phyloP scores from a whole-genome alignment of 1,284 basidiomycete species.

The Pseudozyma flocculosa region DNA sequence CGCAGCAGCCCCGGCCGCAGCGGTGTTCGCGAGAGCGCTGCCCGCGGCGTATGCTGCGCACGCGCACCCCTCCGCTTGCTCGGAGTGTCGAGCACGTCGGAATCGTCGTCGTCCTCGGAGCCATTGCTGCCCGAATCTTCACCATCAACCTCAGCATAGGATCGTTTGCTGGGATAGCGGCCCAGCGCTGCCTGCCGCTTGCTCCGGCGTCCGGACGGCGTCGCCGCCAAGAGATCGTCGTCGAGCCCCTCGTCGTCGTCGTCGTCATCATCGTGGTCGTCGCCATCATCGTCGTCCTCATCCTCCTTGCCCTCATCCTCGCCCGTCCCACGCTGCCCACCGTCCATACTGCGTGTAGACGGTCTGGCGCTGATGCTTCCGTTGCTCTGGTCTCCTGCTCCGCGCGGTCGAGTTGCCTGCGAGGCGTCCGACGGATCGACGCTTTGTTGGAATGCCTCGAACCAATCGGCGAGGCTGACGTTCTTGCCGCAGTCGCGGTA shows the following conservation, averaged over 20 bases:
- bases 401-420: too few relatives aligned
- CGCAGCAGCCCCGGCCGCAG: not conserved
- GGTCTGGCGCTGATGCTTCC: too few relatives aligned
- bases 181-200: conserved; percentile 1
- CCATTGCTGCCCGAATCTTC: not conserved
- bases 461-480: conserved; percentile 55
- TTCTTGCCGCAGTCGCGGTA: conserved; percentile 50
- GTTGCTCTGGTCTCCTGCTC: too few relatives aligned
- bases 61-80: conserved; percentile 2
- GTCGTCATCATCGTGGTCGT: too few relatives aligned
- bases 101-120: conserved; percentile 9
- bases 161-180: not conserved
- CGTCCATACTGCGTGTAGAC: too few relatives aligned
- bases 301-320: conserved; percentile 5
- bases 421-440: conserved; percentile 7
- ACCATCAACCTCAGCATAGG: not conserved
- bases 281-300: conserved; percentile 2
- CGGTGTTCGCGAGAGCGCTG: not conserved
- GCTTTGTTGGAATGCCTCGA: conserved; percentile 44
- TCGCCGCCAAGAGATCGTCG: not conserved
- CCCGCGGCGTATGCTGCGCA: not conserved
- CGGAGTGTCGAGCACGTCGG: conserved; percentile 13
- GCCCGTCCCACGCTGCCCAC: not conserved
- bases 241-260: not conserved
- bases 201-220: conserved; percentile 6